A percentile compares a stretch with the other conserved stretches of the same genome.
These are phyloP conservation scores for Erythrobasidium yunnanense DNA, from an alignment of 768 basidiomycete species.

Conservation along the genomic window DNA sequence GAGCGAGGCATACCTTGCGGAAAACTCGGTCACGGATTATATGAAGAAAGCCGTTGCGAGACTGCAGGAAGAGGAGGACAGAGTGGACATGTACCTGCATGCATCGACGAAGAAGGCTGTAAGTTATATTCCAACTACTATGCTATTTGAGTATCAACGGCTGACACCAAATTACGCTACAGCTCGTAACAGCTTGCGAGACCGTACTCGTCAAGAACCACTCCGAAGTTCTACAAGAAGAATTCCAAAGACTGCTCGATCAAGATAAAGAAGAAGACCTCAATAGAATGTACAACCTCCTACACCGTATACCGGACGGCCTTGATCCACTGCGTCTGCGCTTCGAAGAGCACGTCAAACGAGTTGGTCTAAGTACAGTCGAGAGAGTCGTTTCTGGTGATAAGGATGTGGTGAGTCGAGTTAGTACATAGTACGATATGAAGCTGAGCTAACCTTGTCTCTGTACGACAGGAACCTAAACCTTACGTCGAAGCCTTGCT, in stretches of 20 bases:
- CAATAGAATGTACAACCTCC: conserved; percentile 84
- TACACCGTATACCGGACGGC: conserved; percentile 79
- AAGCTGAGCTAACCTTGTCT: neutral
- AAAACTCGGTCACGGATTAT: conserved; percentile 85
- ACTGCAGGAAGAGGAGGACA: conserved; percentile 83
- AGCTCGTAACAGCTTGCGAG: conserved; percentile 57
- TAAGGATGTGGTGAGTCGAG: conserved; percentile 48
- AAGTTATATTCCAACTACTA: neutral
- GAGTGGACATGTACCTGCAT: conserved; percentile 87
- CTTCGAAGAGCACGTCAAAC: conserved; percentile 93
- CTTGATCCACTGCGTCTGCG: conserved; percentile 79
- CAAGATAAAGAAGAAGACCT: conserved; percentile 90
- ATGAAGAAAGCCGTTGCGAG: conserved; percentile 88
- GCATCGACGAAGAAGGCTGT: conserved; percentile 68
- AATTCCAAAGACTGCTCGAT: conserved; percentile 78
- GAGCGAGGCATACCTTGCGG: conserved; percentile 75
- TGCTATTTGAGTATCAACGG: neutral
- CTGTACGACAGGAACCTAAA: conserved; percentile 56
- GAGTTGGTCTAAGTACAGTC: conserved; percentile 69
- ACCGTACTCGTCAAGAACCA: conserved; percentile 82
- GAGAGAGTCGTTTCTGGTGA: conserved; percentile 54
- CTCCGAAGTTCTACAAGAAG: conserved; percentile 74
- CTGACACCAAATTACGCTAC: neutral
- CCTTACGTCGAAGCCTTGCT: conserved; percentile 86
- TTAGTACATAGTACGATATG: neutral